Evolutionary conservation across 306 rosid species (phyloP).

Genomic region (Cucumis hystrix): DNA sequence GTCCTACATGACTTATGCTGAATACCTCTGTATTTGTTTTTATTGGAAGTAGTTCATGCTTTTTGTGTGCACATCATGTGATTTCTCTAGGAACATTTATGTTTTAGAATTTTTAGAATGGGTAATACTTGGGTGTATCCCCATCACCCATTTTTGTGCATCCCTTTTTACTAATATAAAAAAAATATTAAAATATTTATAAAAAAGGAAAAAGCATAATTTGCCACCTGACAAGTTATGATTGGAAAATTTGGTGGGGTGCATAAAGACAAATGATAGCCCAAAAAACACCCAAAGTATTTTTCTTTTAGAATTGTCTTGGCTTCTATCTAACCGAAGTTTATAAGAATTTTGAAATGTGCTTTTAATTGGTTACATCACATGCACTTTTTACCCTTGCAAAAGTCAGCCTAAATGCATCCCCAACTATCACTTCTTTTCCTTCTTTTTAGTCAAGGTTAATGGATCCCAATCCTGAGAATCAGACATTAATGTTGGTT

Average conservation of each 20-base stretch:
- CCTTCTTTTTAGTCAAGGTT: neutral
- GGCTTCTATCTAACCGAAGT: neutral
- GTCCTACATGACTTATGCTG: slow-evolving; percentile 19
- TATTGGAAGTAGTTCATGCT: neutral
- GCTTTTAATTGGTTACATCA: neutral
- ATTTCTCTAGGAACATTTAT: neutral
- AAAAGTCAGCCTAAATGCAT: neutral
- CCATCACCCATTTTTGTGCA: too few species aligned
- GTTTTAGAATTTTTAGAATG: neutral
- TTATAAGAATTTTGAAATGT: neutral
- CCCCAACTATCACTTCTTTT: neutral
- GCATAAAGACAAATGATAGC: too few species aligned
- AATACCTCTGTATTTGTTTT: too few species aligned
- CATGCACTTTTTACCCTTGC: neutral
- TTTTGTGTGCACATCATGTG: neutral
- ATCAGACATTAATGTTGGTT: neutral
- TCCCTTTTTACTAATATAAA: too few species aligned
- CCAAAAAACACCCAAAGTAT: too few species aligned
- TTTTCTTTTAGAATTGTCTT: neutral
- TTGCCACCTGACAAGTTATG: too few species aligned
- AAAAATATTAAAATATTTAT: too few species aligned
- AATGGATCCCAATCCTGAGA: neutral
- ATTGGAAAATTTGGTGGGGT: too few species aligned
- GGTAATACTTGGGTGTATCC: too few species aligned
- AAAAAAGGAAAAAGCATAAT: too few species aligned